Base-by-base conservation (phyloP, 495 filamentous ascomycete species). In the Penicillium waksmanii region DNA sequence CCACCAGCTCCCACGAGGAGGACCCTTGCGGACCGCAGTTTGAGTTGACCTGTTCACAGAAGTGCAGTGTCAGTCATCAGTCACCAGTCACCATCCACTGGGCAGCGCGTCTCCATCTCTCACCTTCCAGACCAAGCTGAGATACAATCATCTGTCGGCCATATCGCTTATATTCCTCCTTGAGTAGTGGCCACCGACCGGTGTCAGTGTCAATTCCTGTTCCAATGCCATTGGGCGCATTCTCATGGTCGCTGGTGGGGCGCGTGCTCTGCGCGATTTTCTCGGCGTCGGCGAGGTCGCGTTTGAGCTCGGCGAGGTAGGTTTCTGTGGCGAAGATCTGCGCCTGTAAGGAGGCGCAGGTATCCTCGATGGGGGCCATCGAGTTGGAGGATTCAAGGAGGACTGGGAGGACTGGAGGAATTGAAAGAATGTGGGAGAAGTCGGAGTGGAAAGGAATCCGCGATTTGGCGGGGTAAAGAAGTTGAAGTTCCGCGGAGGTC, bases 1-100 rank as follows among this genome's bases (percentile, higher is more conserved):
- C 95, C 95, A 8, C 95, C 95, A 19, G 89, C 84, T n/a, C 95
- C 95, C n/a, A 98, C 84, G 51, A 98, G 83, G 36, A 98, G 79
- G 1, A 97, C 85, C 12, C 80, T 83, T 4, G 89, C 77, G 13
- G 80, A 75, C 66, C 88, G 89, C 15, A 98, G 83, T 44, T 81
- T 82, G 2, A 96, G 81, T 77, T 98, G 95, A 10, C 90, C 91
- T 92, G 47, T 9, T 69, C 46, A 52, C 53, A 56, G 40, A 47
- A 7, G 40, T 27, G 13, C 23, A 44, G 51, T 49, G 18, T 63
- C 11, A 48, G 15, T 27, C 13, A 43, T 52, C 42, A 0, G 17
- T 44, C 8, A n/a, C 5, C 42, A 0, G 17, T 44, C 8, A n/a
- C 5, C 4, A 12, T 44, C 17, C 7, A 44, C 4, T 44, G 13